phyloP scores from a whole-genome alignment of 495 filamentous ascomycete species.

The Penicillium canariense region DNA sequence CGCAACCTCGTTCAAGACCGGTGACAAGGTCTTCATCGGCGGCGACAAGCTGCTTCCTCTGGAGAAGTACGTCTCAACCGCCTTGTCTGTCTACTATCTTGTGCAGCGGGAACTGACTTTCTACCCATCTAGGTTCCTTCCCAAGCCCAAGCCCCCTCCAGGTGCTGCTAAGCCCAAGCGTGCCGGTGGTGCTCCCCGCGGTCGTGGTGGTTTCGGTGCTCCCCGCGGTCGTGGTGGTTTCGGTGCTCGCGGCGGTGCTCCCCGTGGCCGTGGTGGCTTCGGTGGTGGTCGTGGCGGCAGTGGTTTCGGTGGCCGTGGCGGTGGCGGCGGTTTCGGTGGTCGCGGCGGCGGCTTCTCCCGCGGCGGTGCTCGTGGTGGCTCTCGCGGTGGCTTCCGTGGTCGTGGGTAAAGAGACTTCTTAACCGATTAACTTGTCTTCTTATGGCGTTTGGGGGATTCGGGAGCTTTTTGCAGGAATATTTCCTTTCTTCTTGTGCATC shows the following conservation, averaged over 20 bases:
- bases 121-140: slow-evolving; percentile 65
- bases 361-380: slow-evolving; percentile 20
- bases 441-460: slow-evolving; percentile 52
- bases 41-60: slow-evolving; percentile 91
- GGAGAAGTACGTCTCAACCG: slow-evolving; percentile 58
- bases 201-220: slow-evolving; percentile 36
- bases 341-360: slow-evolving; percentile 44
- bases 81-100: not conserved
- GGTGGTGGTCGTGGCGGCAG: slow-evolving; percentile 20
- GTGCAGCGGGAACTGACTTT: slow-evolving; percentile 17
- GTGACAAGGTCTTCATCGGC: slow-evolving; percentile 96
- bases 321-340: slow-evolving; percentile 34
- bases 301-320: slow-evolving; percentile 27
- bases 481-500: slow-evolving; percentile 44
- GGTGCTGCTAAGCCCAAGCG: slow-evolving; percentile 59
- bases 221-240: slow-evolving; percentile 46
- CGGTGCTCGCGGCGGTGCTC: slow-evolving; percentile 45
- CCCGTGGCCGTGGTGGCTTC: slow-evolving; percentile 36
- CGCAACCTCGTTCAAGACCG: slow-evolving; percentile 87
- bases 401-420: slow-evolving; percentile 33
- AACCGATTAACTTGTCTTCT: slow-evolving; percentile 42
- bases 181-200: slow-evolving; percentile 56
- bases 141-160: slow-evolving; percentile 84
- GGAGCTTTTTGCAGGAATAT: slow-evolving; percentile 47
- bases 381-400: slow-evolving; percentile 38